Evolutionary conservation across 1,284 basidiomycete genomes (phyloP).

Genomic region (Pulveroboletus sp.): DNA sequence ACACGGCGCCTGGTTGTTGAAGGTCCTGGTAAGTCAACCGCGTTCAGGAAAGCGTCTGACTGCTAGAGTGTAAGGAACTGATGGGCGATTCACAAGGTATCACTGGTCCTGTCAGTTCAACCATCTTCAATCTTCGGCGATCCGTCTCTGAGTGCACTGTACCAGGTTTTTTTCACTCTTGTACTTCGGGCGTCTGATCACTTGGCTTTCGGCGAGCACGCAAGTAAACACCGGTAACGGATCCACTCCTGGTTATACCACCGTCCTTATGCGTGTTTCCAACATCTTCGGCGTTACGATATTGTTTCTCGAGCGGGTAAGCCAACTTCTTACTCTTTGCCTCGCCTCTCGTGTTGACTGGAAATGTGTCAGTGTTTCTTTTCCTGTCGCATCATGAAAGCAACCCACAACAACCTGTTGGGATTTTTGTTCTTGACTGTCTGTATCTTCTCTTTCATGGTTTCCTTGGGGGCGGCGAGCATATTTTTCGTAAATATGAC

Average conservation of each 20-base stretch:
- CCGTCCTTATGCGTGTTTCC: slow-evolving; percentile 21
- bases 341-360: not conserved
- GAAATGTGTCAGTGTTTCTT: slow-evolving; percentile 19
- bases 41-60: not conserved
- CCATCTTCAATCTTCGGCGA: not conserved
- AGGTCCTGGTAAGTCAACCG: slow-evolving; percentile 15
- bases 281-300: slow-evolving; percentile 13
- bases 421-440: slow-evolving; percentile 11
- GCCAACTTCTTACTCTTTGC: not conserved
- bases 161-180: slow-evolving; percentile 17
- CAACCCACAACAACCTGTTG: slow-evolving; percentile 17
- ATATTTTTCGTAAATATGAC: slow-evolving; percentile 14
- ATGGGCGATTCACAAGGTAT: slow-evolving; percentile 14
- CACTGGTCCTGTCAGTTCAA: slow-evolving; percentile 19
- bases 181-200: slow-evolving; percentile 13
- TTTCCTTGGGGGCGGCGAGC: slow-evolving; percentile 19
- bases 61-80: not conserved
- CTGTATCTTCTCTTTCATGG: slow-evolving; percentile 24
- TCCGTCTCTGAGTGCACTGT: slow-evolving; percentile 4
- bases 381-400: slow-evolving; percentile 14
- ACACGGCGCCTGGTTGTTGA: slow-evolving; percentile 11
- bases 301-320: slow-evolving; percentile 19
- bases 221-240: not conserved
- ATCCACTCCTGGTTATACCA: slow-evolving; percentile 9
- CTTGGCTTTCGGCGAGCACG: slow-evolving; percentile 21